These are phyloP conservation scores for Coniophora puteana DNA, from an alignment of 1,284 basidiomycete species.

Conservation along the genomic window DNA sequence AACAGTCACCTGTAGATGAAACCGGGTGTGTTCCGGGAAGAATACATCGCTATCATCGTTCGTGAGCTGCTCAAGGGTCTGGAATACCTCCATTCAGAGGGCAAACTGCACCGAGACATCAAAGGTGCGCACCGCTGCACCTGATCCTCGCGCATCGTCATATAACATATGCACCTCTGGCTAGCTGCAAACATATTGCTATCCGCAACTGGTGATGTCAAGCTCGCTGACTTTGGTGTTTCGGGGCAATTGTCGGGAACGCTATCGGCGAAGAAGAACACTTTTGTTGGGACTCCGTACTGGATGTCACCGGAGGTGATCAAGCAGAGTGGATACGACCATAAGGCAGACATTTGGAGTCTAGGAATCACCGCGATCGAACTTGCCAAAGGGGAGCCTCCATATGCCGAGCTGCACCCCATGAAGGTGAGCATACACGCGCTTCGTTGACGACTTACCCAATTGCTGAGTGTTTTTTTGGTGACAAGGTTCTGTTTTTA, in stretches of 20 bases:
- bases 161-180: slow-evolving; percentile 7
- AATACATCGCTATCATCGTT: slow-evolving; percentile 97
- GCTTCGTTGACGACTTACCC: background rate
- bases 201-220: slow-evolving; percentile 94
- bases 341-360: slow-evolving; percentile 98
- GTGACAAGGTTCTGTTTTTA: slow-evolving; percentile 82
- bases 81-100: slow-evolving; percentile 94
- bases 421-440: slow-evolving; percentile 74
- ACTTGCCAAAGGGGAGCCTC: slow-evolving; percentile 95
- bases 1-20: slow-evolving; percentile 77
- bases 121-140: slow-evolving; percentile 63
- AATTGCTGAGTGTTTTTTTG: background rate
- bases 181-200: slow-evolving; percentile 93
- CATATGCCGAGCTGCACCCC: slow-evolving; percentile 96
- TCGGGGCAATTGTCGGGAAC: slow-evolving; percentile 98
- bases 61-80: slow-evolving; percentile 90
- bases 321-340: slow-evolving; percentile 98
- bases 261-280: slow-evolving; percentile 97
- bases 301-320: slow-evolving; percentile 99
- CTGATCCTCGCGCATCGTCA: background rate
- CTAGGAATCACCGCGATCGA: slow-evolving; percentile 97
- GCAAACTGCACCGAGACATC: slow-evolving; percentile 97
- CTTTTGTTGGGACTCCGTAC: slow-evolving; percentile 95
- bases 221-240: slow-evolving; percentile 98
- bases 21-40: slow-evolving; percentile 94